These are phyloP conservation scores for Schizosaccharomyces lindneri DNA, from an alignment of 805 yeast species.

Conservation along the genomic window DNA sequence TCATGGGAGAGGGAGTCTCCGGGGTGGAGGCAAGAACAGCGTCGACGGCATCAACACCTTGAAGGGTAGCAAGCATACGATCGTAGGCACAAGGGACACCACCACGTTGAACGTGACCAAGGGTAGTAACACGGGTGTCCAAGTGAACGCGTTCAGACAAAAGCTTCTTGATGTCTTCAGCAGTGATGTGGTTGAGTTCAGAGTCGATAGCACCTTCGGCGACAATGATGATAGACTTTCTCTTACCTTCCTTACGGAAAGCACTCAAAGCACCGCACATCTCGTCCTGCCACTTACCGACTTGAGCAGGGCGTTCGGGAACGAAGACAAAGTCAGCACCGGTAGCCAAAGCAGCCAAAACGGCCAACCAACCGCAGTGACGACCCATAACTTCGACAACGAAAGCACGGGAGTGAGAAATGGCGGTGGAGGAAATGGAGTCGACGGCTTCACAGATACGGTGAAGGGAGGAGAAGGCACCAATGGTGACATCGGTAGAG, in stretches of 20 bases:
- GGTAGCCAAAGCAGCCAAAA: constrained; percentile 92
- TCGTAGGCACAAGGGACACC: constrained; percentile 95
- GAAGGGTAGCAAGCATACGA: constrained; percentile 72
- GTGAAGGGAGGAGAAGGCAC: constrained; percentile 81
- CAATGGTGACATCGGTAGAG: constrained; percentile 85
- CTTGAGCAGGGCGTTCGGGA: constrained; percentile 75
- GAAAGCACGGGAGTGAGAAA: constrained; percentile 90
- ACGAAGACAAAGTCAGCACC: constrained; percentile 85
- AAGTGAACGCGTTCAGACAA: constrained; percentile 54
- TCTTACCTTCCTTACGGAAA: constrained; percentile 67
- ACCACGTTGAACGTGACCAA: constrained; percentile 97
- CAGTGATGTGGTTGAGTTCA: constrained; percentile 54
- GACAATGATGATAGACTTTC: constrained; percentile 87
- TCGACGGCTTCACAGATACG: constrained; percentile 86
- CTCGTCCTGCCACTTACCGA: constrained; percentile 54
- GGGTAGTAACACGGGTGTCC: constrained; percentile 81
- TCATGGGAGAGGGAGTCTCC: constrained; percentile 80
- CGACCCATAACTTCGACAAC: constrained; percentile 98
- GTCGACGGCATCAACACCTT: constrained; percentile 91
- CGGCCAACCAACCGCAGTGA: constrained; percentile 96
- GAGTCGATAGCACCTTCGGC: constrained; percentile 92
- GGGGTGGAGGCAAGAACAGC: constrained; percentile 79
- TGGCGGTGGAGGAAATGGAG: constrained; percentile 91
- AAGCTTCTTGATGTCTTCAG: constrained; percentile 59
- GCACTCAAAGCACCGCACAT: constrained; percentile 27